Conservation (phyloP, 2,329 filamentous ascomycete genomes). For the Trichoderma sp. region DNA sequence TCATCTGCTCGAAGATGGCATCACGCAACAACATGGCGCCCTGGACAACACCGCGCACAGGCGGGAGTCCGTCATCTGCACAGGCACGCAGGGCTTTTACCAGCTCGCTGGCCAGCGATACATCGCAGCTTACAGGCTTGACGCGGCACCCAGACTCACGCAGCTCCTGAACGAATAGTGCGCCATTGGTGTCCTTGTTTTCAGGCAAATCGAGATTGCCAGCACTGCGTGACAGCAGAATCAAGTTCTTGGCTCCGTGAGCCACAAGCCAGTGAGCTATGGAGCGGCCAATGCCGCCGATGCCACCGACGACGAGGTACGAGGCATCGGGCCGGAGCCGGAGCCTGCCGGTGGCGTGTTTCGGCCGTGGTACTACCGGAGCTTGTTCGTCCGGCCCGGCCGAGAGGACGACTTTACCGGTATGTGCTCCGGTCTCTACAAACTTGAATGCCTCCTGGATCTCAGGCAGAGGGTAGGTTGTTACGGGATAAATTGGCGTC, state of each 20-base stretch:
- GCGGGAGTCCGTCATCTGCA: not conserved
- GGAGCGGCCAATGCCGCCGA: not conserved
- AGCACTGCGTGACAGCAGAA: not conserved
- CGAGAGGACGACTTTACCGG: conserved; percentile 25
- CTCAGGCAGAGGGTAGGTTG: not conserved
- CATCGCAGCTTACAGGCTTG: not conserved
- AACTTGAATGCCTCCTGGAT: conserved; percentile 24
- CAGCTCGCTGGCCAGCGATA: not conserved
- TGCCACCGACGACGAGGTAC: not conserved
- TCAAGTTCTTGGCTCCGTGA: not conserved
- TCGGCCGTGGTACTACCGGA: not conserved
- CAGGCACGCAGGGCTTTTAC: not conserved
- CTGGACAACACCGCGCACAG: not conserved
- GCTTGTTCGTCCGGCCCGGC: conserved; percentile 13
- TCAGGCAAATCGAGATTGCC: not conserved
- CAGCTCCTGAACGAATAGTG: not conserved
- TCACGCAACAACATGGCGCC: not conserved
- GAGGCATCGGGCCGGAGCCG: not conserved
- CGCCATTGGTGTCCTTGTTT: not conserved
- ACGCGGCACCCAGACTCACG: not conserved
- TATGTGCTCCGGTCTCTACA: conserved; percentile 25
- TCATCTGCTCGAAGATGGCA: not conserved
- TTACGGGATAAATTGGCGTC: not conserved
- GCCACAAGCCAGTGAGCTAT: not conserved
- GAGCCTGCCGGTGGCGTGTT: not conserved